Conservation (phyloP, 805 yeast genomes). For the Candida adriatica region DNA sequence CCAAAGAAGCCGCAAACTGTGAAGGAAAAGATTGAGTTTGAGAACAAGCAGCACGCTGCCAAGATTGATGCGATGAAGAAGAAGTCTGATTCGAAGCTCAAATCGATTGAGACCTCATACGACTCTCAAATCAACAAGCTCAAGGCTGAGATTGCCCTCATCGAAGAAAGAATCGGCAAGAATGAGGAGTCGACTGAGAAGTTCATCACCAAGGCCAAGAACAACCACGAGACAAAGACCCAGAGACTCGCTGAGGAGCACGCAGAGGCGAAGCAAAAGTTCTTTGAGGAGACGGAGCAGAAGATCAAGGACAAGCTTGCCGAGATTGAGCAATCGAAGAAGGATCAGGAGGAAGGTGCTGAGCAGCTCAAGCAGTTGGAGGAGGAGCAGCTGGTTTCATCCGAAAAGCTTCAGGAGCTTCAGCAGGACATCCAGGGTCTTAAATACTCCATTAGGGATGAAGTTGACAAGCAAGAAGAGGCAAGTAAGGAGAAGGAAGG, state of each 20-base stretch:
- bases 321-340: constrained; percentile 19
- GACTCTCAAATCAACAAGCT: constrained; percentile 18
- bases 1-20: constrained; percentile 6
- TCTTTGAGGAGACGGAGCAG: constrained; percentile 19
- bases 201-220: constrained; percentile 13
- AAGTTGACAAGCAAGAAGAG: constrained; percentile 16
- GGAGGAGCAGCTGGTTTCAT: constrained; percentile 18
- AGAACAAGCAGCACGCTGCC: constrained; percentile 14
- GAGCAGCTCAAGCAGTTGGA: constrained; percentile 20
- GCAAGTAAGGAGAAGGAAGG: constrained; percentile 10
- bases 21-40: constrained; percentile 16
- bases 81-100: constrained; percentile 13
- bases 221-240: constrained; percentile 11
- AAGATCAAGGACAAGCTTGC: constrained; percentile 14
- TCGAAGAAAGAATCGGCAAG: constrained; percentile 15
- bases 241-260: constrained; percentile 19
- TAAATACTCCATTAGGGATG: constrained; percentile 12
- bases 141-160: constrained; percentile 17
- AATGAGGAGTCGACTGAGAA: constrained; percentile 10
- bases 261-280: constrained; percentile 16
- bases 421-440: constrained; percentile 14
- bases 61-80: constrained; percentile 13
- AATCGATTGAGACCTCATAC: constrained; percentile 15
- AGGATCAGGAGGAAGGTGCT: constrained; percentile 14
- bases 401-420: constrained; percentile 15